Percentiles rank a stretch among this genome's conserved stretches.
Evolutionary conservation across 1,139 yeast genomes (phyloP).

Genomic region (Hemisphaericaspora xylofermentans): DNA sequence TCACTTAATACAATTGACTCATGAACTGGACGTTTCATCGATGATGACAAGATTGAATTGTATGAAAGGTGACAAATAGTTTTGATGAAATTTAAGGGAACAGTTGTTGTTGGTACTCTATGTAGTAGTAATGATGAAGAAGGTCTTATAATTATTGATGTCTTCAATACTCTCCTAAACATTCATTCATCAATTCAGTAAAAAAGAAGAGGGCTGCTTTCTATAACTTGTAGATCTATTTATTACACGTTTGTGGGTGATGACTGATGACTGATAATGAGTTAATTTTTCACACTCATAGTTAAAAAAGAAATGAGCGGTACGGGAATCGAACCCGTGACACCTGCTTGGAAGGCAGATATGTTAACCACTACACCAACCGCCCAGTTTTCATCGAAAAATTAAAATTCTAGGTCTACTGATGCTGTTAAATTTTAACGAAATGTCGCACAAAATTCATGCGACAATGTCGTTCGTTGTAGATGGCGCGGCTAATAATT

Average conservation of each 20-base stretch:
- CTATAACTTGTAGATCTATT: too few species aligned
- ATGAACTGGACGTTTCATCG: slow-evolving; percentile 22
- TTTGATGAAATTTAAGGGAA: neutral
- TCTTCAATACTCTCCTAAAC: neutral
- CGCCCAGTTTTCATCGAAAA: slow-evolving; percentile 28
- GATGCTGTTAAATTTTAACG: too few species aligned
- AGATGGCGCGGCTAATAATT: too few species aligned
- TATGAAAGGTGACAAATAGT: neutral
- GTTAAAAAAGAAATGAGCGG: slow-evolving; percentile 55
- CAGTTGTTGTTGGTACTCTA: neutral
- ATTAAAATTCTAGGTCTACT: too few species aligned
- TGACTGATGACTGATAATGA: too few species aligned
- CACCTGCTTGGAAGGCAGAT: slow-evolving; percentile 78
- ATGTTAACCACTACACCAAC: slow-evolving; percentile 56
- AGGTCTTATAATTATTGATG: neutral
- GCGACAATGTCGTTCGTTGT: too few species aligned
- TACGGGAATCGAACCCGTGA: slow-evolving; percentile 84
- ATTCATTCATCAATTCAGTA: neutral
- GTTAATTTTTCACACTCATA: too few species aligned
- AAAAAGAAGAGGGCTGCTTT: slow-evolving; percentile 4
- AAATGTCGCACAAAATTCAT: too few species aligned
- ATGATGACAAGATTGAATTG: neutral
- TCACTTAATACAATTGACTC: slow-evolving; percentile 37
- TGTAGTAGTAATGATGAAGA: too few species aligned
- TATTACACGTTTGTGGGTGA: too few species aligned